A percentile compares a stretch with the other conserved stretches of the same genome.
phyloP scores from a whole-genome alignment of 192 early-diverging fungal species.

The Phycomyces nitens region DNA sequence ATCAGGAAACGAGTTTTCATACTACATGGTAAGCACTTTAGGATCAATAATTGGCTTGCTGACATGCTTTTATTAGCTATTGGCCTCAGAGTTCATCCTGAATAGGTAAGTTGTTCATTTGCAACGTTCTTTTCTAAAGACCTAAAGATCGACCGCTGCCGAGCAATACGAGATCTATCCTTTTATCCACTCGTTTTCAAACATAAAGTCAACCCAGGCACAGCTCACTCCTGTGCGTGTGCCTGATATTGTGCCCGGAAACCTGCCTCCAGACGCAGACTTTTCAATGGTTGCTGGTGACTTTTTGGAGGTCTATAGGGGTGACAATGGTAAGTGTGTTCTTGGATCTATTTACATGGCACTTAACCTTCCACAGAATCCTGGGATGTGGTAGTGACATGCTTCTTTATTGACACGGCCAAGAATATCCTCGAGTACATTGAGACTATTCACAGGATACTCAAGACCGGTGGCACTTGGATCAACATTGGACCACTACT shows the following conservation, averaged over 20 bases:
- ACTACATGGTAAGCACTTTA: constrained; percentile 72
- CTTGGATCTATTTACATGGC: too few species aligned
- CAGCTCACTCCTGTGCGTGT: constrained; percentile 68
- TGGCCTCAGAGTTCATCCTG: constrained; percentile 92
- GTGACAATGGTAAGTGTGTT: too few species aligned
- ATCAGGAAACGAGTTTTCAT: constrained; percentile 97
- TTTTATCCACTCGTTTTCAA: constrained; percentile 91
- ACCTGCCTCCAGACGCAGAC: constrained; percentile 62
- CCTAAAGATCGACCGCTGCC: not conserved
- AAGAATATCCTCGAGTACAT: constrained; percentile 89
- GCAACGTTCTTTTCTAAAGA: too few species aligned
- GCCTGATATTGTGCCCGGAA: constrained; percentile 79
- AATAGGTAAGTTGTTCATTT: constrained; percentile 56
- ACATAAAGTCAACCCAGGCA: constrained; percentile 53
- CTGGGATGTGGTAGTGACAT: constrained; percentile 91
- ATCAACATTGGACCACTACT: constrained; percentile 86
- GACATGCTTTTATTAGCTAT: constrained; percentile 44
- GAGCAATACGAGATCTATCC: constrained; percentile 79
- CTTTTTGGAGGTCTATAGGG: constrained; percentile 86
- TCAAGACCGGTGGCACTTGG: constrained; percentile 80
- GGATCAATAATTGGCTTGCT: not conserved
- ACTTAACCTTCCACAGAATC: too few species aligned
- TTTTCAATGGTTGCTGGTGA: constrained; percentile 98
- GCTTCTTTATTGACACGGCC: constrained; percentile 98
- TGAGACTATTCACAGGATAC: constrained; percentile 69